A percentile compares a stretch with the other conserved stretches of the same genome.
Evolutionary conservation across 768 basidiomycete species (phyloP).

Genomic region (Tricholoma bakamatsutake): DNA sequence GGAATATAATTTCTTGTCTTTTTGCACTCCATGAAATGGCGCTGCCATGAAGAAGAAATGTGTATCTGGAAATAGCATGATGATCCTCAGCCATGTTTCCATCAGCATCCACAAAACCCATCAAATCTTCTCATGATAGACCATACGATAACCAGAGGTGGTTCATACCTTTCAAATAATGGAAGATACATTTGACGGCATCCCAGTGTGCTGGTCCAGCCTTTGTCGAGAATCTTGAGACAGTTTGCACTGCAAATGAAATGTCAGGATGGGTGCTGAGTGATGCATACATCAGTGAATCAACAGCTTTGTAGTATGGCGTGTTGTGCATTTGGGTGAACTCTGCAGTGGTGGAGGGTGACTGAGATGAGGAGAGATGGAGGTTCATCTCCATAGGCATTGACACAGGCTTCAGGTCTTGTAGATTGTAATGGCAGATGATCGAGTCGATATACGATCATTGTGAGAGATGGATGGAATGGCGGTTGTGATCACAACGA

Average conservation of each 20-base stretch:
- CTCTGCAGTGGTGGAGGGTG: no score
- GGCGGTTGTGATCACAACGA: slow-evolving; percentile 1
- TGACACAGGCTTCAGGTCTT: background rate
- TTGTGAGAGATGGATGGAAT: background rate
- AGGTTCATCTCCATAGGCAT: slow-evolving; percentile 14
- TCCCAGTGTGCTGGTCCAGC: background rate
- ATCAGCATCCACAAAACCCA: no score
- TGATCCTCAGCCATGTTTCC: slow-evolving; percentile 13
- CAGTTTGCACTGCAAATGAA: no score
- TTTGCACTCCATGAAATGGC: slow-evolving; percentile 29
- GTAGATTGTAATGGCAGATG: no score
- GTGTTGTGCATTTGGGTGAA: no score
- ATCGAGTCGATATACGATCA: no score
- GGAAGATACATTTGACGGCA: background rate
- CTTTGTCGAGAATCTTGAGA: no score
- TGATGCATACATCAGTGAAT: no score
- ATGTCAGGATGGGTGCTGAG: no score
- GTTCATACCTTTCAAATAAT: slow-evolving; percentile 9
- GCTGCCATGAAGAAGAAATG: slow-evolving; percentile 21
- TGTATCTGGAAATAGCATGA: slow-evolving; percentile 27
- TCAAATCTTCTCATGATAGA: slow-evolving; percentile 7
- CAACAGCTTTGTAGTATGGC: no score
- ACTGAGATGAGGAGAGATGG: background rate
- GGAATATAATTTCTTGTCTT: slow-evolving; percentile 22
- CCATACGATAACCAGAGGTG: slow-evolving; percentile 19